Conservation (phyloP, 257 asterid genomes). For the Solanum megistacrolobum region DNA sequence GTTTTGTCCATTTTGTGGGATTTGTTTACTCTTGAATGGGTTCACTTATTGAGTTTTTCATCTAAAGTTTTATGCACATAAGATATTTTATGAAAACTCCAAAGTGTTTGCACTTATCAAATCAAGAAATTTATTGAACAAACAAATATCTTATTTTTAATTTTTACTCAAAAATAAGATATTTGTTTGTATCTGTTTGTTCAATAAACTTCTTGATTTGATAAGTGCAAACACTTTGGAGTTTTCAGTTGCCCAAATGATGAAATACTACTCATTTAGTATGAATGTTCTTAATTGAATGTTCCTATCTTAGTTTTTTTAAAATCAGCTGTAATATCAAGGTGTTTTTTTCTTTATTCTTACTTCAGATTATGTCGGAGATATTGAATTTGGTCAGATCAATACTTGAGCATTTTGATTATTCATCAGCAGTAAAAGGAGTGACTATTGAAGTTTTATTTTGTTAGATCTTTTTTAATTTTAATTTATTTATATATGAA, state of each 20-base stretch:
- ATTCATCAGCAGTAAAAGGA: neutral
- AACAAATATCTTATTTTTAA: neutral
- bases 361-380: neutral
- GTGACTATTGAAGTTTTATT: neutral
- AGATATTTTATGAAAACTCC: neutral
- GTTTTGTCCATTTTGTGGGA: neutral
- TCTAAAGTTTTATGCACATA: neutral
- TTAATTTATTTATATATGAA: neutral
- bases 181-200: neutral
- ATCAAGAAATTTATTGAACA: neutral
- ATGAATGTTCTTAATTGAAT: neutral
- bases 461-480: neutral
- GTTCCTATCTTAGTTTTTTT: neutral
- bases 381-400: neutral
- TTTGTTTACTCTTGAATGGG: neutral
- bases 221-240: neutral
- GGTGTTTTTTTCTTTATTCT: neutral
- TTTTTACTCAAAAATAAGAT: neutral
- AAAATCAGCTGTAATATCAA: neutral
- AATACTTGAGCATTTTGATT: neutral
- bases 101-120: neutral
- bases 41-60: neutral
- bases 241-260: neutral
- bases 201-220: neutral
- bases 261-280: neutral